phyloP scores from a whole-genome alignment of 345 rosid genomes.

The Ceriops zippeliana region DNA sequence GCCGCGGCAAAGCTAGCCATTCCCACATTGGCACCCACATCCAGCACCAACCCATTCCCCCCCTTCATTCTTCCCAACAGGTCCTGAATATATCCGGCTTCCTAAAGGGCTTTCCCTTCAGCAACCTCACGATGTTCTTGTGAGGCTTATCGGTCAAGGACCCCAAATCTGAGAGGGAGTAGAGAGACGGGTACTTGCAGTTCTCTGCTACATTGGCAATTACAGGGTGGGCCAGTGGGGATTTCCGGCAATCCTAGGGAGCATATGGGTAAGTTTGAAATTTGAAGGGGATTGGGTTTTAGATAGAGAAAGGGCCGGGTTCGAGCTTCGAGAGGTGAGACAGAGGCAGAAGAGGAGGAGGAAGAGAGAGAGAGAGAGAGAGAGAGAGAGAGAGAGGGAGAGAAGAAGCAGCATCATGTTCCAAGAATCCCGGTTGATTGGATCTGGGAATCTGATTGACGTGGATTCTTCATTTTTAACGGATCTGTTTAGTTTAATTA shows the following conservation, averaged over 20 bases:
- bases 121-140: conserved; percentile 81
- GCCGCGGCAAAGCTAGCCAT: conserved; percentile 97
- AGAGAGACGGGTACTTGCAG: conserved; percentile 67
- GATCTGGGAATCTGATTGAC: too few species aligned
- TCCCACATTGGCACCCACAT: conserved; percentile 97
- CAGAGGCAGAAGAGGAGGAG: conserved; percentile 42
- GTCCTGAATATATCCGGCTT: conserved; percentile 87
- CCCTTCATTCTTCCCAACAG: conserved; percentile 49
- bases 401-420: conserved; percentile 29
- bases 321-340: conserved; percentile 15
- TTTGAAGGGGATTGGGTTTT: conserved; percentile 27
- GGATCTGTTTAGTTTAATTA: too few species aligned
- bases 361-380: conserved; percentile 25
- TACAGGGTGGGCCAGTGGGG: conserved; percentile 79
- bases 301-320: conserved; percentile 5
- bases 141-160: conserved; percentile 87
- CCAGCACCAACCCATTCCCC: conserved; percentile 59
- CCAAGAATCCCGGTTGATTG: too few species aligned
- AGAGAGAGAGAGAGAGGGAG: conserved; percentile 23
- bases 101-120: conserved; percentile 87
- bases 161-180: conserved; percentile 82
- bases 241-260: conserved; percentile 62
- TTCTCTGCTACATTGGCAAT: conserved; percentile 82
- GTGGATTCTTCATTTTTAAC: too few species aligned
- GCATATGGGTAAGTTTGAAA: conserved; percentile 35